Percentiles rank a stretch among this genome's conserved stretches.
phyloP scores from a whole-genome alignment of 2,329 filamentous ascomycete species.

The Bimuria novae-zelandiae region DNA sequence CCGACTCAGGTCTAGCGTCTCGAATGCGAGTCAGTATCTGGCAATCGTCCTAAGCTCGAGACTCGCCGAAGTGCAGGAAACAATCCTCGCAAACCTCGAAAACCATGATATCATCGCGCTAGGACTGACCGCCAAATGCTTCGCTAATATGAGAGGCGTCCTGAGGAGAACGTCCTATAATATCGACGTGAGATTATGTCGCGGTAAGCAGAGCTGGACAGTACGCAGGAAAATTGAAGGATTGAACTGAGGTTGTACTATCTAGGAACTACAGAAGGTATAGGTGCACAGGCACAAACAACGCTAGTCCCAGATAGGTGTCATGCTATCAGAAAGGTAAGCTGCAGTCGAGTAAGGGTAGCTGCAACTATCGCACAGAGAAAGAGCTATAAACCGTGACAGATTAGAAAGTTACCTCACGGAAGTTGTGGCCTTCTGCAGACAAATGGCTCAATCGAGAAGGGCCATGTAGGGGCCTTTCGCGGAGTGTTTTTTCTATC shows the following conservation, averaged over 20 bases:
- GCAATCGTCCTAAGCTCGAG: not conserved
- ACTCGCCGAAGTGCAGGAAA: not conserved
- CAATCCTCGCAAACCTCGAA: not conserved
- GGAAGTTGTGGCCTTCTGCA: constrained; percentile 6
- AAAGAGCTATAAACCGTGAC: too few relatives aligned
- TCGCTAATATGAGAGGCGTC: not conserved
- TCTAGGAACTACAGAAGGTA: too few relatives aligned
- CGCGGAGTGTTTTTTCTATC: not conserved
- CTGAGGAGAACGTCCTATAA: not conserved
- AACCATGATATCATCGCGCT: not conserved
- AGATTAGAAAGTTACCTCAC: not conserved
- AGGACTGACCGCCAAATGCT: not conserved
- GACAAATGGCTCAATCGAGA: not conserved
- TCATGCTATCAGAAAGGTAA: too few relatives aligned
- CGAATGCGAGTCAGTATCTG: too few relatives aligned
- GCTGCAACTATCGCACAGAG: too few relatives aligned
- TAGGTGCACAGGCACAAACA: too few relatives aligned
- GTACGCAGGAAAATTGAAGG: too few relatives aligned
- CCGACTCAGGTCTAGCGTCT: too few relatives aligned
- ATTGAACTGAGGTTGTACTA: too few relatives aligned
- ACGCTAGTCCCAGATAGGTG: too few relatives aligned
- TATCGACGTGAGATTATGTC: constrained; percentile 2
- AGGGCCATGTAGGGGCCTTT: not conserved
- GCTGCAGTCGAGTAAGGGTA: too few relatives aligned
- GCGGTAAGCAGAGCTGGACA: too few relatives aligned